These are phyloP conservation scores for Phytophthora hybrid DNA, from an alignment of 352 stramenopile genomes.

Conservation along the genomic window DNA sequence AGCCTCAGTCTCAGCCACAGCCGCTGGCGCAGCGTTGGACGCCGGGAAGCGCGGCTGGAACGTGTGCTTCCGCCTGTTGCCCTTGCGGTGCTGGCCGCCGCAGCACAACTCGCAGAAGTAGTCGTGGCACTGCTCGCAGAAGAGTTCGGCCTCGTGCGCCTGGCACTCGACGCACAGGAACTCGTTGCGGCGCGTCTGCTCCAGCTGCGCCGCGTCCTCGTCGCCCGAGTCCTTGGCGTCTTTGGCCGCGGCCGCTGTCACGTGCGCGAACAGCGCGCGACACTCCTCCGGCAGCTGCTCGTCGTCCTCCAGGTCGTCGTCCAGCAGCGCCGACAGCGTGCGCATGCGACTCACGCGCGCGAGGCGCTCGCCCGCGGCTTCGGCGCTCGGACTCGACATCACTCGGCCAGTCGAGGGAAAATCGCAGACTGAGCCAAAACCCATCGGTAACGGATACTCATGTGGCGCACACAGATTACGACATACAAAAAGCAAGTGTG, in stretches of 20 bases:
- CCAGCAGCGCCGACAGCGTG: slow-evolving; percentile 82
- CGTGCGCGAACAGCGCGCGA: slow-evolving; percentile 57
- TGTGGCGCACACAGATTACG: slow-evolving; percentile 9
- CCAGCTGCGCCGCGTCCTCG: slow-evolving; percentile 40
- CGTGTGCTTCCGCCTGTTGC: slow-evolving; percentile 79
- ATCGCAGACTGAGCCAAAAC: slow-evolving; percentile 25
- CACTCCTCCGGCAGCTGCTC: slow-evolving; percentile 59
- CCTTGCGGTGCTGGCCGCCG: slow-evolving; percentile 86
- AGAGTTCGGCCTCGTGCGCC: slow-evolving; percentile 73
- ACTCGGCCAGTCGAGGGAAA: slow-evolving; percentile 8
- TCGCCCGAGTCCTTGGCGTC: slow-evolving; percentile 28
- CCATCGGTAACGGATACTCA: slow-evolving; percentile 26
- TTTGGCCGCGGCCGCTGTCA: slow-evolving; percentile 31
- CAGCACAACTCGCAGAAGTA: slow-evolving; percentile 91
- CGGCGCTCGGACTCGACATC: slow-evolving; percentile 25
- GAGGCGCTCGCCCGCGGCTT: slow-evolving; percentile 40
- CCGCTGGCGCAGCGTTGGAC: slow-evolving; percentile 22
- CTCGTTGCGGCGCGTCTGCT: slow-evolving; percentile 44
- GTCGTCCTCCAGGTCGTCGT: slow-evolving; percentile 68
- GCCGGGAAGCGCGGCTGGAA: slow-evolving; percentile 68
- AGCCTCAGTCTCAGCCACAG: neutral
- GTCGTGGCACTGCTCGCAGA: slow-evolving; percentile 91
- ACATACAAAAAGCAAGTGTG: slow-evolving; percentile 11
- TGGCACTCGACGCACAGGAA: slow-evolving; percentile 80
- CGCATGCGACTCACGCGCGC: slow-evolving; percentile 75